Percentiles rank a stretch among this genome's conserved stretches.
These are phyloP conservation scores for Phylloporus sp. DNA, from an alignment of 768 basidiomycete genomes.

Conservation along the genomic window DNA sequence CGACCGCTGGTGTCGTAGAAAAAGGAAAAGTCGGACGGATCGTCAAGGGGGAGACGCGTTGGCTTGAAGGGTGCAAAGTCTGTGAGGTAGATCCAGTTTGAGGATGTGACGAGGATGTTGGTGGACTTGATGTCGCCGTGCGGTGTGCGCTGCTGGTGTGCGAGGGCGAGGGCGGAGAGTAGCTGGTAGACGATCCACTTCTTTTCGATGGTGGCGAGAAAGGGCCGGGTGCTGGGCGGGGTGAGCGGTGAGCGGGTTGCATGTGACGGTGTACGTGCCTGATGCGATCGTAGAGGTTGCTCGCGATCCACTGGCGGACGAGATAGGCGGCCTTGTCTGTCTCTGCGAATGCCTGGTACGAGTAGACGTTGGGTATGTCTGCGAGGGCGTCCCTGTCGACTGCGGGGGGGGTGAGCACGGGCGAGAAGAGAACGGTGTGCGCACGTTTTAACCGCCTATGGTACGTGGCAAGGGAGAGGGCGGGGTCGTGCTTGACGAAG, in stretches of 20 bases:
- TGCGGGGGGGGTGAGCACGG: conserved; percentile 28
- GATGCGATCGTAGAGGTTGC: conserved; percentile 94
- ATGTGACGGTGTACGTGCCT: conserved; percentile 53
- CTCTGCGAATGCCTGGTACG: conserved; percentile 86
- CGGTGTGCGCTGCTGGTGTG: conserved; percentile 80
- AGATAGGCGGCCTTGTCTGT: conserved; percentile 96
- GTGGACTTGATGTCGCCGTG: conserved; percentile 99
- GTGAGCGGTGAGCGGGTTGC: neutral
- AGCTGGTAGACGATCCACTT: conserved; percentile 98
- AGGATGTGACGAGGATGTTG: conserved; percentile 94
- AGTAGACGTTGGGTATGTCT: conserved; percentile 86
- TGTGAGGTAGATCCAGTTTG: conserved; percentile 92
- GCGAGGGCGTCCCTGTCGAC: conserved; percentile 81
- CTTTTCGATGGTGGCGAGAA: conserved; percentile 88
- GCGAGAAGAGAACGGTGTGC: neutral
- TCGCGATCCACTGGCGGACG: conserved; percentile 91
- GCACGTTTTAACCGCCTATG: conserved; percentile 75
- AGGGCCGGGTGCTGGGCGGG: conserved; percentile 80
- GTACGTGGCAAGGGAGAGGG: conserved; percentile 70
- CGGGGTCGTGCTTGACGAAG: conserved; percentile 91
- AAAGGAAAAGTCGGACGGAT: conserved; percentile 96
- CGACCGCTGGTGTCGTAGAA: conserved; percentile 95
- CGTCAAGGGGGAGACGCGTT: conserved; percentile 90
- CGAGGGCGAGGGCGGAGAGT: conserved; percentile 77
- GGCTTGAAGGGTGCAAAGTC: conserved; percentile 97